These are phyloP conservation scores for Avena atlantica DNA, from an alignment of 176 grass and related monocot species.

Conservation along the genomic window DNA sequence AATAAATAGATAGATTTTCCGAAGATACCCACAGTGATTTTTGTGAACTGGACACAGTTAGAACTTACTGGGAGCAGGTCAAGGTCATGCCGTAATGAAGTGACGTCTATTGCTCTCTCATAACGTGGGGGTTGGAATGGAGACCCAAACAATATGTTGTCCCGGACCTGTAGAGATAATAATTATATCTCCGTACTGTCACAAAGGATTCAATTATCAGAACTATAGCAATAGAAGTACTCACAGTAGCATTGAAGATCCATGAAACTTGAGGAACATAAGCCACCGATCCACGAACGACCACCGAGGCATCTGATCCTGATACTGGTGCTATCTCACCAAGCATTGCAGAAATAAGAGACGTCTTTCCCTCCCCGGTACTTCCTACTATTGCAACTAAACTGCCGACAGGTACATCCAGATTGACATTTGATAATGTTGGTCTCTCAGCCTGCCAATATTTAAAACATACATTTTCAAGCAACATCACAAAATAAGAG, in stretches of 20 bases:
- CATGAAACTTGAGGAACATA: conserved; percentile 99
- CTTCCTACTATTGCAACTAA: conserved; percentile 95
- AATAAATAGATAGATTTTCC: conserved; percentile 11
- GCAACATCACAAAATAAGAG: conserved; percentile 17
- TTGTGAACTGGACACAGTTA: conserved; percentile 13
- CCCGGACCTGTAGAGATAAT: conserved; percentile 68
- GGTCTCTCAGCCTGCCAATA: conserved; percentile 75
- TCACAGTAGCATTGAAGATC: conserved; percentile 99
- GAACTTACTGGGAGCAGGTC: conserved; percentile 84
- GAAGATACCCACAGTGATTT: background rate
- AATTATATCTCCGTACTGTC: conserved; percentile 29
- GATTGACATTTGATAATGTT: conserved; percentile 93
- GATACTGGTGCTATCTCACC: conserved; percentile 79
- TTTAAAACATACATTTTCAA: conserved; percentile 34
- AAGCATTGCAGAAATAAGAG: conserved; percentile 98
- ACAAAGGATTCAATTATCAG: background rate
- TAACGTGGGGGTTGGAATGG: conserved; percentile 77
- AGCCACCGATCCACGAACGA: conserved; percentile 79
- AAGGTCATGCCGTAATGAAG: conserved; percentile 85
- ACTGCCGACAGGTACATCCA: conserved; percentile 89
- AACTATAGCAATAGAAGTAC: conserved; percentile 39
- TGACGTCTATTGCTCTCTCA: conserved; percentile 75
- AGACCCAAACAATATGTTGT: conserved; percentile 99
- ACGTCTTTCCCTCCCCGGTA: conserved; percentile 99
- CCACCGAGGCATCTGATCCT: conserved; percentile 75